These are phyloP conservation scores for Cornus florida DNA, from an alignment of 148 eudicot genomes.

Conservation along the genomic window DNA sequence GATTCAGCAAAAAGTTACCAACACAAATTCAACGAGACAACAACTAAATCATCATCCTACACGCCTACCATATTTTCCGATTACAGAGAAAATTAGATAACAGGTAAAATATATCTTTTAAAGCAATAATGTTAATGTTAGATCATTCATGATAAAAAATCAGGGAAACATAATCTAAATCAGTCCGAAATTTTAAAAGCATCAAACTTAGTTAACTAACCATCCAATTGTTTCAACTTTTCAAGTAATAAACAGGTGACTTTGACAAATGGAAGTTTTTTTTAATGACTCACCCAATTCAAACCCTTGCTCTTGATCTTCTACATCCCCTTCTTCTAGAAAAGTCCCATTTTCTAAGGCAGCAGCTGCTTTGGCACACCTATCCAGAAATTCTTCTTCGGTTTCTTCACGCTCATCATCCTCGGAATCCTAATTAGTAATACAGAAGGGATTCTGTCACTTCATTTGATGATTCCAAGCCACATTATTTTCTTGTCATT, in stretches of 20 bases:
- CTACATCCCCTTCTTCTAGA: constrained; percentile 61
- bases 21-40: too few relatives aligned
- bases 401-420: constrained; percentile 74
- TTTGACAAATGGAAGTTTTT: not conserved
- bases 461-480: not conserved
- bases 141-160: not conserved
- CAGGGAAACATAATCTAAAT: not conserved
- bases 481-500: not conserved
- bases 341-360: constrained; percentile 58
- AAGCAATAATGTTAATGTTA: too few relatives aligned
- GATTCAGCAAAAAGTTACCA: not conserved
- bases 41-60: too few relatives aligned
- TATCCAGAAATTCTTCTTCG: constrained; percentile 74
- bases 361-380: constrained; percentile 76
- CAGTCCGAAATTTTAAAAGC: not conserved
- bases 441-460: not conserved
- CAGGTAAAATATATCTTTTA: too few relatives aligned
- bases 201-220: not conserved
- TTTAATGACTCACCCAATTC: constrained; percentile 55
- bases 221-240: not conserved
- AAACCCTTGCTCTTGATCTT: constrained; percentile 60
- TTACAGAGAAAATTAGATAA: too few relatives aligned
- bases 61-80: too few relatives aligned
- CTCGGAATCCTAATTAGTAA: constrained; percentile 58
- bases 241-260: not conserved